Conservation (phyloP, 805 yeast genomes). For the Suhomyces canberraensis region DNA sequence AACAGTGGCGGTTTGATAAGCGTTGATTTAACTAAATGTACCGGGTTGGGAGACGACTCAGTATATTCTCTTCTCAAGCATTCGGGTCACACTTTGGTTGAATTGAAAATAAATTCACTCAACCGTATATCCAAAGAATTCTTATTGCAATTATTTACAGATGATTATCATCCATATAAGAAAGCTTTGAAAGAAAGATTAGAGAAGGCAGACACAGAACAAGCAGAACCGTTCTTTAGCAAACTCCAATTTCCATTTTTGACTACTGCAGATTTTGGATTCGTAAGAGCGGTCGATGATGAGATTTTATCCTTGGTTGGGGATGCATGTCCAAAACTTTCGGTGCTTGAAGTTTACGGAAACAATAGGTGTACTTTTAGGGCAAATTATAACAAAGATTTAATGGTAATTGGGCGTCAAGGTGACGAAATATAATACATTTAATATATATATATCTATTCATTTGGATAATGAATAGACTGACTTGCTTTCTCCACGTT, state of each 20-base stretch:
- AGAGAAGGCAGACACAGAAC: slow-evolving; percentile 9
- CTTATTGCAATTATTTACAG: slow-evolving; percentile 45
- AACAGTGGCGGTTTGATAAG: slow-evolving; percentile 56
- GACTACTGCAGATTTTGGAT: slow-evolving; percentile 71
- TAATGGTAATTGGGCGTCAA: slow-evolving; percentile 72
- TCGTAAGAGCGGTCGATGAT: slow-evolving; percentile 75
- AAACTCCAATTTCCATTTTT: slow-evolving; percentile 50
- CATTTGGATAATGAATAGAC: slow-evolving; percentile 39
- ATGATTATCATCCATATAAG: slow-evolving; percentile 23
- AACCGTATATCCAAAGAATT: slow-evolving; percentile 50
- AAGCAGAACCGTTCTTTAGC: slow-evolving; percentile 11
- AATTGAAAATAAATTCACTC: slow-evolving; percentile 73
- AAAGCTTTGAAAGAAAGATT: slow-evolving; percentile 16
- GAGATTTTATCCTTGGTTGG: slow-evolving; percentile 56
- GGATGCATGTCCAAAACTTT: slow-evolving; percentile 57
- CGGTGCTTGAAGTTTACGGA: slow-evolving; percentile 77
- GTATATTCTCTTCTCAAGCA: slow-evolving; percentile 59
- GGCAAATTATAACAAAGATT: slow-evolving; percentile 50
- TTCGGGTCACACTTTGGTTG: slow-evolving; percentile 61
- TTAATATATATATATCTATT: slow-evolving; percentile 4
- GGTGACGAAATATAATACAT: slow-evolving; percentile 23
- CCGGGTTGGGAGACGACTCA: slow-evolving; percentile 60
- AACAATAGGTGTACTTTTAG: slow-evolving; percentile 61
- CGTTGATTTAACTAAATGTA: slow-evolving; percentile 64
- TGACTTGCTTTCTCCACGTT: slow-evolving; percentile 62